Percentiles rank a stretch among this genome's conserved stretches.
phyloP scores from a whole-genome alignment of 2,329 filamentous ascomycete species.

The Diaporthe citrichinensis region DNA sequence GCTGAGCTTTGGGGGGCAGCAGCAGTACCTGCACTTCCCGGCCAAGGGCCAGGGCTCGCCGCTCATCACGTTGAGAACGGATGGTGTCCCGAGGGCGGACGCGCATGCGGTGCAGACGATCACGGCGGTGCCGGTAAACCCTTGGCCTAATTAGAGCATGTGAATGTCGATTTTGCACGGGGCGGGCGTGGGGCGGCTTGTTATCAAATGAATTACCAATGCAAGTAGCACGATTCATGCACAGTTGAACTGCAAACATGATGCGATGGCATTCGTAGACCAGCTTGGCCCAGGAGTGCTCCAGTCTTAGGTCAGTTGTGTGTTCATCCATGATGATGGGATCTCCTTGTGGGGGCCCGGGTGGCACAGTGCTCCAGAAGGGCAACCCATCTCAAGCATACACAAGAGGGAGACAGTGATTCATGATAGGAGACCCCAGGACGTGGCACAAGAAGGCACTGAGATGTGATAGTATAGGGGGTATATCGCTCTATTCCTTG shows the following conservation, averaged over 20 bases:
- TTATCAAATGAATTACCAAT: not conserved
- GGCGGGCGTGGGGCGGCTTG: not conserved
- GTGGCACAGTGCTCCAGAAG: no score
- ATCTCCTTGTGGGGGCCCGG: no score
- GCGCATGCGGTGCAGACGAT: constrained; percentile 6
- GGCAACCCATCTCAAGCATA: no score
- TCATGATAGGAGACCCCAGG: no score
- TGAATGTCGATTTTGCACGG: not conserved
- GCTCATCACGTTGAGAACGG: constrained; percentile 8
- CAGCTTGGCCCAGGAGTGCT: no score
- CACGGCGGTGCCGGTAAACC: not conserved
- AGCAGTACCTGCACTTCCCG: constrained; percentile 8
- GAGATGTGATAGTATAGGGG: no score
- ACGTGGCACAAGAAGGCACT: no score
- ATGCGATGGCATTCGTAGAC: not conserved
- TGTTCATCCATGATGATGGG: no score
- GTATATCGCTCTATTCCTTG: no score
- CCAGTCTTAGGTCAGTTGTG: no score
- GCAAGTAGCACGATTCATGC: not conserved
- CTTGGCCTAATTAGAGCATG: not conserved
- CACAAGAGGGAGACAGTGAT: no score
- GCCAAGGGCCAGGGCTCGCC: not conserved
- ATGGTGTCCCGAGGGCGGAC: not conserved
- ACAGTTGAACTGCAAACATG: not conserved
- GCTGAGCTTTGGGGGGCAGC: constrained; percentile 7